Conservation (phyloP, 345 rosid species). For the Brassica juncea region DNA sequence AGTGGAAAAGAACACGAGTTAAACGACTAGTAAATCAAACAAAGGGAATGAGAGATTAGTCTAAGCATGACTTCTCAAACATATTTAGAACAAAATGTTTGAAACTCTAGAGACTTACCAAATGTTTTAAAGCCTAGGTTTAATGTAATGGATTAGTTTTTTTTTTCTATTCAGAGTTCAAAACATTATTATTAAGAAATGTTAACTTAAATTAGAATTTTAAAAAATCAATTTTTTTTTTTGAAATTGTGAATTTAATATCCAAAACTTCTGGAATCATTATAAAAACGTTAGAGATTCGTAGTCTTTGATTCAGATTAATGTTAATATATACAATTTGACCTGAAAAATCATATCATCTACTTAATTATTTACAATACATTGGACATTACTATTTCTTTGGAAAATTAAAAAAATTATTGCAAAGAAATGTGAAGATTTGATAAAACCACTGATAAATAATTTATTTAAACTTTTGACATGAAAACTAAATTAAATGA, state of each 20-base stretch:
- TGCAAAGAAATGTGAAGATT: neutral
- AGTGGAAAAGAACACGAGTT: neutral
- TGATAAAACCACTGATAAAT: neutral
- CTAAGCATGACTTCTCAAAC: neutral
- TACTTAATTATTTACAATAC: neutral
- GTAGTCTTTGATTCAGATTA: neutral
- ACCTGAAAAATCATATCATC: neutral
- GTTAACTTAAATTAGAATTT: too few species aligned
- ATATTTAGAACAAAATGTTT: neutral
- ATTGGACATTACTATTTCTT: neutral
- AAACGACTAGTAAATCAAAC: neutral
- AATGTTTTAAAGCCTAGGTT: neutral
- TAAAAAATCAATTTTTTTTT: too few species aligned
- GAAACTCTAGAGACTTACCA: constrained; percentile 15
- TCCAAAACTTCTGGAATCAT: too few species aligned
- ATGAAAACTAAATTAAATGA: neutral
- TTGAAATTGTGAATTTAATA: too few species aligned
- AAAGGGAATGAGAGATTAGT: neutral
- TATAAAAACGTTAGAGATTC: neutral
- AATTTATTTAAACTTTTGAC: neutral
- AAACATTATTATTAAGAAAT: too few species aligned
- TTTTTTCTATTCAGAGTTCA: too few species aligned
- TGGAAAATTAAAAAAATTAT: neutral
- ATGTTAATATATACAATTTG: neutral
- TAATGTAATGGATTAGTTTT: neutral